Evolutionary conservation across 768 basidiomycete species (phyloP), one percentile per base, ranked within the genome.

Genomic region (Suillus lakei): DNA sequence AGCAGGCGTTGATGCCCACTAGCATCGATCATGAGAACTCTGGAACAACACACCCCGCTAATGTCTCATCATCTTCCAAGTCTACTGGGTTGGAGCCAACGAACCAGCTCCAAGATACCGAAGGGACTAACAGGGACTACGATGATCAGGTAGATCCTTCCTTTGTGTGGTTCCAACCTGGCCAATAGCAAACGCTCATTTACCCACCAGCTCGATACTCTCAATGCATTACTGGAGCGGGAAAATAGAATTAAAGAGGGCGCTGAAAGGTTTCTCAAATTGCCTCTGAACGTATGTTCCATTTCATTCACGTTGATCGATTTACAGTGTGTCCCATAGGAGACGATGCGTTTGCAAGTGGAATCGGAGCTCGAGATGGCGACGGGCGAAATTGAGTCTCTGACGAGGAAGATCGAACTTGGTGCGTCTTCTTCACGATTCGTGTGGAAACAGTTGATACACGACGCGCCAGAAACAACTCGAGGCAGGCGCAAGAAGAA

Each of bases 221-320:
- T 98, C 23, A 86, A 86, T 59, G 84, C 83, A 62, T 87, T 89
- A 71, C 81, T 96, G 23, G 86, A 87, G 61, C 83, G 92, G 66
- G 91, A 96, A 78, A 88, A 87, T 67, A 84, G 91, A 62, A 94
- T 98, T 67, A 94, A 89, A 74, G 95, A 95, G 76, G 96, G 96
- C 13, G 96, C 96, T 1, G 94, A 96, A 81, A 95, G 92, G 69
- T 84, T 98, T 66, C 81, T 98, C 16, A 88, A 88, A 69, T 89
- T 92, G 78, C 78, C 83, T 38, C 72, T 88, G 46, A 82, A 82
- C 54, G 89, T 89, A 70, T 28, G 75, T 30, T 21, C 58, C 21
- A 41, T 18, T 8, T 41, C 58, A 59, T 59, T 13, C 0, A 3
- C 21, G 9, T 63, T 23, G 59, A 60, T 36, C 60, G 3, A 38